Conservation (phyloP, 345 rosid species). For the rapeseed (Brassica napus) region DNA sequence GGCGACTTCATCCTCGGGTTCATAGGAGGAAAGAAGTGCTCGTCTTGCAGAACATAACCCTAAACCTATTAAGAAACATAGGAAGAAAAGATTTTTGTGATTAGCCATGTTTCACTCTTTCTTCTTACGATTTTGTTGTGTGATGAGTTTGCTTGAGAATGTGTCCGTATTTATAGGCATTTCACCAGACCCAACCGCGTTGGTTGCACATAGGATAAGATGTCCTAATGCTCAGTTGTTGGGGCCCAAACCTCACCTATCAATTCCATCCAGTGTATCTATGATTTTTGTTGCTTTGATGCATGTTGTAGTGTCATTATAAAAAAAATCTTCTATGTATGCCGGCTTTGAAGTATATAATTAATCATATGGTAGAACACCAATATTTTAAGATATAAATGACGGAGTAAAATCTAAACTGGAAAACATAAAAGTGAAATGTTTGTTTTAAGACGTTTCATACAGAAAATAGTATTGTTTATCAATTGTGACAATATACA, state of each 20-base stretch:
- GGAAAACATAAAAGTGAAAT: neutral
- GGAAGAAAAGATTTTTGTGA: slow-evolving; percentile 19
- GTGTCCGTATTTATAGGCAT: slow-evolving; percentile 32
- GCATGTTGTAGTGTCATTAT: slow-evolving; percentile 18
- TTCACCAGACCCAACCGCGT: slow-evolving; percentile 32
- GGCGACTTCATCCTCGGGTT: slow-evolving; percentile 29
- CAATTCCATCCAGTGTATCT: neutral
- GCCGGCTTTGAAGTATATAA: neutral
- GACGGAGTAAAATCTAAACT: neutral
- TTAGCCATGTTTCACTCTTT: slow-evolving; percentile 27
- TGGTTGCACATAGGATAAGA: slow-evolving; percentile 15
- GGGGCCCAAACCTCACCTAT: slow-evolving; percentile 21
- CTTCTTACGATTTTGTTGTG: slow-evolving; percentile 14
- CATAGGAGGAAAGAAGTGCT: slow-evolving; percentile 25
- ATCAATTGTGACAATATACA: neutral
- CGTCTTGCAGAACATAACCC: slow-evolving; percentile 41
- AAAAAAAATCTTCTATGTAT: neutral
- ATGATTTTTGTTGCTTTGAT: slow-evolving; percentile 19
- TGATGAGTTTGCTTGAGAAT: slow-evolving; percentile 23
- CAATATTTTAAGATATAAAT: neutral
- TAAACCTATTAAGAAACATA: slow-evolving; percentile 39
- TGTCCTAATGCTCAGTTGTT: slow-evolving; percentile 17
- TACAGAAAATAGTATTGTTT: neutral
- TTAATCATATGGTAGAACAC: neutral
- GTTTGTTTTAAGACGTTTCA: neutral